A percentile compares a stretch with the other conserved stretches of the same genome.
phyloP scores from a whole-genome alignment of 192 early-diverging fungal genomes.

The Endogone sp. region DNA sequence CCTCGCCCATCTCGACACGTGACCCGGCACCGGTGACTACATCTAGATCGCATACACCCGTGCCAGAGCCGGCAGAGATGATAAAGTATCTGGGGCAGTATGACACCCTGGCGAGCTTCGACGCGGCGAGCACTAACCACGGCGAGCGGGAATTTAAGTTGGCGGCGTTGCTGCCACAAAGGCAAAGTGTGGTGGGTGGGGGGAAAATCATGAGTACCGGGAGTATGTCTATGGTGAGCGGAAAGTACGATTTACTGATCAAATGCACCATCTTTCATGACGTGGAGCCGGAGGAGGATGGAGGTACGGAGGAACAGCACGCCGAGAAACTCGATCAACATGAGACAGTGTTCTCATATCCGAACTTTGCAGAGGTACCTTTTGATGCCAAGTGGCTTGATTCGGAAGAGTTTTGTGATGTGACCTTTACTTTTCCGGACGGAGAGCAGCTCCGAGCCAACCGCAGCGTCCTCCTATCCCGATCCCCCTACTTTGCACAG shows the following conservation, averaged over 20 bases:
- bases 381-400: background rate
- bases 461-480: background rate
- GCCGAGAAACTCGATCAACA: background rate
- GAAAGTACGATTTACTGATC: background rate
- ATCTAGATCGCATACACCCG: no score
- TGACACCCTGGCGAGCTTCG: background rate
- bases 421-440: background rate
- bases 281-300: background rate
- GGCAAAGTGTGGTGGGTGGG: background rate
- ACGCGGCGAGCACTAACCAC: background rate
- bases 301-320: no score
- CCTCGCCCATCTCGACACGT: background rate
- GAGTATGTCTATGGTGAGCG: background rate
- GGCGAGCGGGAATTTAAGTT: background rate
- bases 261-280: background rate
- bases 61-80: background rate
- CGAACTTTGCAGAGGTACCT: background rate
- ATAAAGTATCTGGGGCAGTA: background rate
- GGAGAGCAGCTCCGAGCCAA: background rate
- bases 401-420: background rate
- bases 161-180: background rate
- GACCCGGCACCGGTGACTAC: no score
- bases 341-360: background rate
- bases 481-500: background rate
- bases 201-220: background rate